Conservation (phyloP, 2,329 filamentous ascomycete species). For the Beauveria varroae region DNA sequence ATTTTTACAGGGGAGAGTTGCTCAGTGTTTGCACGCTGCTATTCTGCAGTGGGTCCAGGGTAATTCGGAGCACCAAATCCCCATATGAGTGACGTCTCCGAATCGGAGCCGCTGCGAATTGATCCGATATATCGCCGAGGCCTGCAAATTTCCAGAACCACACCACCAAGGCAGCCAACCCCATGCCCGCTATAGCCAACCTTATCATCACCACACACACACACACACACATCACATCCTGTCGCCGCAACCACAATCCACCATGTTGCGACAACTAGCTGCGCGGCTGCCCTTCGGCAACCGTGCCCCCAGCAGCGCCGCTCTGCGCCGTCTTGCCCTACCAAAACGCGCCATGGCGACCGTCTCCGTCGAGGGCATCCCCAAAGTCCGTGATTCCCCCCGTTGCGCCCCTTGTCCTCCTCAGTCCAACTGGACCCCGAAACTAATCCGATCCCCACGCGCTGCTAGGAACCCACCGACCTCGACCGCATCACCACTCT, state of each 20-base stretch:
- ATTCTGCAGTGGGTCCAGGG: too few relatives aligned
- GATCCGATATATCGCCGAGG: constrained; percentile 13
- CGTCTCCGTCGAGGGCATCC: constrained; percentile 28
- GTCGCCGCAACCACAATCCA: constrained; percentile 4
- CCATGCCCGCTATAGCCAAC: not conserved
- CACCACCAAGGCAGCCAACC: not conserved
- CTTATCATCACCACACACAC: not conserved
- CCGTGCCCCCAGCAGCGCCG: constrained; percentile 18
- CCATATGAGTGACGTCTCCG: not conserved
- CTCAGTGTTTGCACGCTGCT: too few relatives aligned
- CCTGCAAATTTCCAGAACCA: constrained; percentile 10
- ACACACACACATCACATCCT: not conserved
- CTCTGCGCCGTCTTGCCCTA: constrained; percentile 18
- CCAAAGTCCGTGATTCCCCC: constrained; percentile 20
- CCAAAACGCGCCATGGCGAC: constrained; percentile 25
- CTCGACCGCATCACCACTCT: constrained; percentile 83
- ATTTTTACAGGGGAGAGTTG: too few relatives aligned
- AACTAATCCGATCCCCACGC: not conserved
- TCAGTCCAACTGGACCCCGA: not conserved
- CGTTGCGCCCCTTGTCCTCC: not conserved
- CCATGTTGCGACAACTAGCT: constrained; percentile 30
- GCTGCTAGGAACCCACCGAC: constrained; percentile 62
- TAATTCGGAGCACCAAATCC: too few relatives aligned
- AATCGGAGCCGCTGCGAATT: not conserved
- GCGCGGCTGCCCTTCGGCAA: constrained; percentile 23